A percentile compares a stretch with the other conserved stretches of the same genome.
Evolutionary conservation across 2,329 filamentous ascomycete genomes (phyloP).

Genomic region (Cladosporium sp.): DNA sequence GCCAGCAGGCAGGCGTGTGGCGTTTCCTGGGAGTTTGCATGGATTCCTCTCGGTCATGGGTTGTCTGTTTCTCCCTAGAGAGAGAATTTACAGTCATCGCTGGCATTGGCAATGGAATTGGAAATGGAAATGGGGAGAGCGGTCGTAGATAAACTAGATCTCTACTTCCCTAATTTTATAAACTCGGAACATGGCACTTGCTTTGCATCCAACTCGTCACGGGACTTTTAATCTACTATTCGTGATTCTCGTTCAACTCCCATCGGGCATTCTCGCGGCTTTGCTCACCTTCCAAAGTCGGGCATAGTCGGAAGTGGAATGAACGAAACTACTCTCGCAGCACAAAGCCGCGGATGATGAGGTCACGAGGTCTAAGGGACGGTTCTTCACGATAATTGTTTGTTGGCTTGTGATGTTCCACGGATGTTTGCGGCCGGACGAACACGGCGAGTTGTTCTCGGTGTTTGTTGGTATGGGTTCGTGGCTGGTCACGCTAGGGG

Average conservation of each 20-base stretch:
- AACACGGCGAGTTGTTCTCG: slow-evolving; percentile 3
- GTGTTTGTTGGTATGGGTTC: background rate
- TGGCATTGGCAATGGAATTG: too few relatives aligned
- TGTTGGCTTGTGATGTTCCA: background rate
- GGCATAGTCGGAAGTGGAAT: slow-evolving; percentile 4
- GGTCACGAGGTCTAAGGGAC: background rate
- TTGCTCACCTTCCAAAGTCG: background rate
- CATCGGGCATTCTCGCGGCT: background rate
- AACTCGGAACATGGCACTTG: too few relatives aligned
- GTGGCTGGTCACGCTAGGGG: background rate
- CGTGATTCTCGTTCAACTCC: background rate
- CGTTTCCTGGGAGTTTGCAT: background rate
- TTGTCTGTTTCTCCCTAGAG: too few relatives aligned
- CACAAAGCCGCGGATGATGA: slow-evolving; percentile 2
- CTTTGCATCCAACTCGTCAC: too few relatives aligned
- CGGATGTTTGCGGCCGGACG: background rate
- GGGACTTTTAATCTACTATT: too few relatives aligned
- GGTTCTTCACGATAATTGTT: slow-evolving; percentile 4
- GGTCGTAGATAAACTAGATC: too few relatives aligned
- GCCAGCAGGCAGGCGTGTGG: too few relatives aligned
- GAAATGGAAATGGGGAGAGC: too few relatives aligned
- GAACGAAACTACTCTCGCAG: too few relatives aligned
- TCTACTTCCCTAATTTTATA: too few relatives aligned
- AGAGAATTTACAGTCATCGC: too few relatives aligned
- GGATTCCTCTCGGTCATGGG: background rate